Evolutionary conservation across 225 moss, liverwort and hornwort genomes (phyloP).

Genomic region (Physcomitrium patens): DNA sequence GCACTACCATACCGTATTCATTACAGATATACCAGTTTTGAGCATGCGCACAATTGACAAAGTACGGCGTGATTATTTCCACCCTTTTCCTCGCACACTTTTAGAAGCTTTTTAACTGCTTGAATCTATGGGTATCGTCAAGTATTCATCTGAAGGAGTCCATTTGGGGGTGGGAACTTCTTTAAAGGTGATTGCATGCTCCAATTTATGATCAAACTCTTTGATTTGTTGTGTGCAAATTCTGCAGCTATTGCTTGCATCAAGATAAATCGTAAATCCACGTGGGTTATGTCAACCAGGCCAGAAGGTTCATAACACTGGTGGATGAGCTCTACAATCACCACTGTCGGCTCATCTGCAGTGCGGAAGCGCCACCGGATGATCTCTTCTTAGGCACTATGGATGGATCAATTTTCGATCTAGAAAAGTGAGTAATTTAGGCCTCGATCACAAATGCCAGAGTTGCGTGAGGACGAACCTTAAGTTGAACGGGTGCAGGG

Average conservation of each 20-base stretch:
- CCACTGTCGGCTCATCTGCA: conserved; percentile 88
- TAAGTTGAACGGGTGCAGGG: background rate
- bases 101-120: conserved; percentile 8
- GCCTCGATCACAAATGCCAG: background rate
- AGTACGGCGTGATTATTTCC: conserved; percentile 44
- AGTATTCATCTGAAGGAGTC: background rate
- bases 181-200: background rate
- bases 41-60: conserved; percentile 88
- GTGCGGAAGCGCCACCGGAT: conserved; percentile 78
- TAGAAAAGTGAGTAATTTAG: conserved; percentile 65
- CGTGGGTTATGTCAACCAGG: conserved; percentile 50
- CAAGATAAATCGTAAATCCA: conserved; percentile 10
- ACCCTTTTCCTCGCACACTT: background rate
- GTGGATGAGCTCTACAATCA: conserved; percentile 98
- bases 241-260: background rate
- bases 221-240: conserved; percentile 2
- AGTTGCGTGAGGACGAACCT: background rate
- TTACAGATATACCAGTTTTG: conserved; percentile 84
- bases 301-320: conserved; percentile 90
- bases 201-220: background rate
- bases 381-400: conserved; percentile 86
- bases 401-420: conserved; percentile 79
- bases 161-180: background rate
- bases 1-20: conserved; percentile 81
- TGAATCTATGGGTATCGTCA: background rate